These are phyloP conservation scores for Paramecium sonneborni DNA, from an alignment of 73 alveolate genomes.

Conservation along the genomic window DNA sequence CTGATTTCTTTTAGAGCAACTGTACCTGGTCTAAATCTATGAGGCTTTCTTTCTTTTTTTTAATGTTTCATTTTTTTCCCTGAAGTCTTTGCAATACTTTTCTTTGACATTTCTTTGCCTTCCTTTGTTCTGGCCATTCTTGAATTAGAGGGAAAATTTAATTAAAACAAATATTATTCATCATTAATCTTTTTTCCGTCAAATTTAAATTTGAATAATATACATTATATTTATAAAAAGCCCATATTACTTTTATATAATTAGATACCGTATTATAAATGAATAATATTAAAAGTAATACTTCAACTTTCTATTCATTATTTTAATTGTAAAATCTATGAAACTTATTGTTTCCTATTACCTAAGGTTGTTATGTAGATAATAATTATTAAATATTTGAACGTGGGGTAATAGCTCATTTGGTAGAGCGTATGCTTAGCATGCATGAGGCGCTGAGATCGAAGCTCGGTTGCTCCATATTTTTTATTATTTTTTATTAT, in stretches of 20 bases:
- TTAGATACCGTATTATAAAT: too few species aligned
- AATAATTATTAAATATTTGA: neutral
- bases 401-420: constrained; percentile 59
- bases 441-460: constrained; percentile 63
- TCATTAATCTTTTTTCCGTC: neutral
- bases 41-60: constrained; percentile 75
- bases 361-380: neutral
- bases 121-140: neutral
- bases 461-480: constrained; percentile 62
- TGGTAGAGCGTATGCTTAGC: constrained; percentile 63
- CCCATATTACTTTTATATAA: too few species aligned
- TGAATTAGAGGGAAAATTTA: neutral
- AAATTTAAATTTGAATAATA: neutral
- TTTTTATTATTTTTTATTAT: neutral
- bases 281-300: too few species aligned
- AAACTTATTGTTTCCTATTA: too few species aligned
- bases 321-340: neutral
- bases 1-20: constrained; percentile 92
- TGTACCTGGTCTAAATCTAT: constrained; percentile 92
- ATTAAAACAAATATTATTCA: neutral
- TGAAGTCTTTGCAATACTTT: neutral
- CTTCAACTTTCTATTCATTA: too few species aligned
- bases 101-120: neutral
- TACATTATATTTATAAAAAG: neutral
- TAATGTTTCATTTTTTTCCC: neutral